Conservation (phyloP, 306 rosid species). For the Aeschynomene evenia region DNA sequence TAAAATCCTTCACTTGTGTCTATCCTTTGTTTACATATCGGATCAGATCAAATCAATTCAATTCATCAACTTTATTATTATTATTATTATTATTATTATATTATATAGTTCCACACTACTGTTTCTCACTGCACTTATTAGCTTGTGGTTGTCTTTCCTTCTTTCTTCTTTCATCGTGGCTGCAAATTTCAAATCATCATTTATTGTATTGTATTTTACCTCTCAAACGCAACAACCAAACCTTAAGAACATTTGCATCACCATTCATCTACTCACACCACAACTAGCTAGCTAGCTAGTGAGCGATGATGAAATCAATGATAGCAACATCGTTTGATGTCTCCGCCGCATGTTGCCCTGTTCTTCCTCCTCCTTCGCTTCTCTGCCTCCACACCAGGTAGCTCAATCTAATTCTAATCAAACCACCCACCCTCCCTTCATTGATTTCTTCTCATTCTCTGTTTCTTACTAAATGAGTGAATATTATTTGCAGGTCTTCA, state of each 20-base stretch:
- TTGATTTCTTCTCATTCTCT: background rate
- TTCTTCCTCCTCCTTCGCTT: slow-evolving; percentile 31
- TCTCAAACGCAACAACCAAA: background rate
- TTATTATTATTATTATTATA: no score
- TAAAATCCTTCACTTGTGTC: background rate
- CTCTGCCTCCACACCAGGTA: slow-evolving; percentile 18
- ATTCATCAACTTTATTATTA: no score
- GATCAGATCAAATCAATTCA: no score
- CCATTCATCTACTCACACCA: no score
- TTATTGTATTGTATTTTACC: background rate
- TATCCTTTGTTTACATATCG: no score
- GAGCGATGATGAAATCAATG: slow-evolving; percentile 31
- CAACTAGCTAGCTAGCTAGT: no score
- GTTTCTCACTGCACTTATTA: no score
- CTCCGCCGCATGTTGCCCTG: slow-evolving; percentile 38
- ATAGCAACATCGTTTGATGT: slow-evolving; percentile 33
- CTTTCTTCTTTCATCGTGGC: no score
- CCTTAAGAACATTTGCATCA: background rate
- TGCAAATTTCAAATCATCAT: background rate
- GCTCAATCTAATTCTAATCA: background rate
- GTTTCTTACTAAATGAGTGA: background rate
- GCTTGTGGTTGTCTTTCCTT: no score
- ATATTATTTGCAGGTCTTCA: slow-evolving; percentile 29
- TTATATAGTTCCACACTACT: background rate
- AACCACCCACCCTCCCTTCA: no score